Evolutionary conservation across 2,329 filamentous ascomycete species (phyloP), one percentile per base, ranked within the genome.

Genomic region (Dendrostoma leiphaemia): DNA sequence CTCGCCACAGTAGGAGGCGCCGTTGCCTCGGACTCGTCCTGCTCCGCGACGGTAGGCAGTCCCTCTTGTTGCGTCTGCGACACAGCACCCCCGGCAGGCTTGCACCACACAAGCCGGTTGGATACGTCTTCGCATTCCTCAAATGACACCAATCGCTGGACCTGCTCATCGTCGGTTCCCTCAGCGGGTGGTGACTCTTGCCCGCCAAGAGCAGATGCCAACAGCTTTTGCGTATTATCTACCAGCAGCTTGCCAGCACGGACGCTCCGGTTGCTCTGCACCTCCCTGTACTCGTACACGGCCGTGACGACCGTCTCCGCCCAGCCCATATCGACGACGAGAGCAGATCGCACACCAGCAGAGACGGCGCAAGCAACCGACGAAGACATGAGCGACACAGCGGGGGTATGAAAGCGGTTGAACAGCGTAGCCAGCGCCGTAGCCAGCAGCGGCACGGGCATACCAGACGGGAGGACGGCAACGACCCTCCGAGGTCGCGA

Each of bases 311-410:
- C 81, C 0, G 92, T 96, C 70, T 97, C 94, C 38, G 85, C 81
- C 94, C 94, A 99, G 40, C 93, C 94, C 57, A 99, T 80, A 65
- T 99, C 91, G 34, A 99, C 78, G 0, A 97, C 84, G 38, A 99
- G 70, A 1, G 88, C 91, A n/a, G 90, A 90, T 13, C 94, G 85
- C 37, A 96, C 75, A 1, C 94, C 94, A 6, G 92, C 91, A 7
- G 88, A 88, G 3, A 92, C 82, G 6, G 88, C 78, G 2, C 85
- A 78, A 70, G 94, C 86, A 19, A 91, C 81, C 0, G 93, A 84
- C 0, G 84, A 82, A 1, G 91, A 90, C 64, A 97, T 75, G 38
- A 99, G 78, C 2, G 90, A 92, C 59, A 97, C 81, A 21, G 83
- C 86, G 0, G 92, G 89, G 15, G 88, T 82, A 61, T 92, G 89